phyloP scores from a whole-genome alignment of 1,284 basidiomycete genomes.

The Cryptococcus sp. region DNA sequence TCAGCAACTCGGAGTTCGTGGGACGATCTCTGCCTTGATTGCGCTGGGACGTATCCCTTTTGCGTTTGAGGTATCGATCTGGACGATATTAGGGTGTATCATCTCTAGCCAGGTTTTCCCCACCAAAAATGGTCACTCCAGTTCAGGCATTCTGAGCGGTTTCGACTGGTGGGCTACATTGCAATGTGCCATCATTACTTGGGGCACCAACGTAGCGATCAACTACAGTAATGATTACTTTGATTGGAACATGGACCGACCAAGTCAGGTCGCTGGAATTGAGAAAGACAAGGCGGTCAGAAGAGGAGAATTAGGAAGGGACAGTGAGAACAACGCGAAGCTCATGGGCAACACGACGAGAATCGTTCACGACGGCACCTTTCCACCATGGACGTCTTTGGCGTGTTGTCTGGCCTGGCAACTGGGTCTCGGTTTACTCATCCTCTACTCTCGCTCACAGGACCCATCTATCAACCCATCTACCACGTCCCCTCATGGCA shows the following conservation, averaged over 20 bases:
- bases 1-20: slow-evolving; percentile 17
- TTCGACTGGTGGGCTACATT: slow-evolving; percentile 22
- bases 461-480: slow-evolving; percentile 7
- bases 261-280: slow-evolving; percentile 23
- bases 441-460: not conserved
- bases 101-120: slow-evolving; percentile 23
- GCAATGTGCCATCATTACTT: slow-evolving; percentile 26
- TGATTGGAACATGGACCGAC: slow-evolving; percentile 30
- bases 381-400: slow-evolving; percentile 21
- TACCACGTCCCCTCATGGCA: not conserved
- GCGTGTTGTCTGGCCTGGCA: slow-evolving; percentile 2
- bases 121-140: not conserved
- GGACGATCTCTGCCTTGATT: slow-evolving; percentile 20
- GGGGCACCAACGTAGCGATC: slow-evolving; percentile 34
- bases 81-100: slow-evolving; percentile 27
- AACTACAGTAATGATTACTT: slow-evolving; percentile 36
- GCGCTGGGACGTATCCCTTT: slow-evolving; percentile 30
- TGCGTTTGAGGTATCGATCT: slow-evolving; percentile 27
- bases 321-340: slow-evolving; percentile 20
- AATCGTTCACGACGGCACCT: slow-evolving; percentile 35
- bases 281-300: slow-evolving; percentile 16
- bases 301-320: slow-evolving; percentile 2
- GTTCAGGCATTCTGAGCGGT: not conserved
- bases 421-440: slow-evolving; percentile 4
- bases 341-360: slow-evolving; percentile 26